Evolutionary conservation across 768 basidiomycete species (phyloP), one percentile per base, ranked within the genome.

Genomic region (Gloeopeniophorella convolvens): DNA sequence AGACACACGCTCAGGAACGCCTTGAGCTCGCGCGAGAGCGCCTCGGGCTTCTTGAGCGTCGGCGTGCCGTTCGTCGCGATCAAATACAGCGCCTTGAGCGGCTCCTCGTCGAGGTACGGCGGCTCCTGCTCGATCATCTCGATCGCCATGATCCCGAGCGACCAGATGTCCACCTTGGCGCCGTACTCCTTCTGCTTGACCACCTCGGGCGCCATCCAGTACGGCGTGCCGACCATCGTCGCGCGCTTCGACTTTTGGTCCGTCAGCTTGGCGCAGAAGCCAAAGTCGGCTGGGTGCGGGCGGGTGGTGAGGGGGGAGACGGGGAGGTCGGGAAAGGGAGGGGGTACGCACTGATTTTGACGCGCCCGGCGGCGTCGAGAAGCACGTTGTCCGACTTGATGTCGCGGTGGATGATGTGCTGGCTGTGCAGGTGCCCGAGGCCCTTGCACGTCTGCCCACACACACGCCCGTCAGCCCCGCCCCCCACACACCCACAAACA

Each of bases 131-230:
- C 93, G 56, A 97, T 94, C 94, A 97, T 97, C 75, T 97, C 91
- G 54, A 97, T 97, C 4, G 92, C 92, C 92, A 96, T 94, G 69
- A 97, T 96, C 4, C 93, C 93, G 8, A 96, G 77, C 11, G 89
- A 92, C 93, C 93, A 96, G 43, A 96, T 91, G 60, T 95, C 93
- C 18, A 95, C 93, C 67, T 95, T 95, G 21, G 91, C 89, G 39
- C 93, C 92, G 62, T 96, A 96, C 67, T 93, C 91, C 68, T 95
- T 94, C 66, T 93, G 89, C 70, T 92, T 94, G 61, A 96, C 92
- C 45, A 96, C 91, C 66, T 96, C 93, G n/a, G 93, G 93, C 3
- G 93, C 93, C 93, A 96, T 96, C 93, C 93, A 95, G 68, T 95
- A 95, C 1, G 93, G 93, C 10, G 92, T 95, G 28, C 93, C 93